A percentile compares a stretch with the other conserved stretches of the same genome.
phyloP scores from a whole-genome alignment of 306 rosid species.

The Ceratonia siliqua region DNA sequence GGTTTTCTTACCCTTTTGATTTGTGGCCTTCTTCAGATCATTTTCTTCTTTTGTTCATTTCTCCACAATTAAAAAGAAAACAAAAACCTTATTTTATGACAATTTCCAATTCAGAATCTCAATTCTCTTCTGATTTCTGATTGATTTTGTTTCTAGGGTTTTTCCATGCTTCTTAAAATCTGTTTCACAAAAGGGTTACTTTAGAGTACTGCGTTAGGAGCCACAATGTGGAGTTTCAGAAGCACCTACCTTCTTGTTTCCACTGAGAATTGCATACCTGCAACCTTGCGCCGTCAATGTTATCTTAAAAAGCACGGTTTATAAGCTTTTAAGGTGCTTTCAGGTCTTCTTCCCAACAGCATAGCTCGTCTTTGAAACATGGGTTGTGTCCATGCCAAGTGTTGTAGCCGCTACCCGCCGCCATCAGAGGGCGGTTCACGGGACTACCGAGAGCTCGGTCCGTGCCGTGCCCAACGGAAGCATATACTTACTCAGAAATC shows the following conservation, averaged over 20 bases:
- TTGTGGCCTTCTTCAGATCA: conserved; percentile 30
- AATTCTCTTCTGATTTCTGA: conserved; percentile 2
- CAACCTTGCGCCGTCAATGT: not conserved
- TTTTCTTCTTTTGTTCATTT: conserved; percentile 37
- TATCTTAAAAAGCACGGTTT: conserved; percentile 20
- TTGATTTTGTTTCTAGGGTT: conserved; percentile 43
- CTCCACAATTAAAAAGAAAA: not conserved
- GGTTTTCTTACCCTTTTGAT: conserved; percentile 32
- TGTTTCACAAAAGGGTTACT: conserved; percentile 26
- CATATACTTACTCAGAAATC: conserved; percentile 71
- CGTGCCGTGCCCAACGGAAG: conserved; percentile 51
- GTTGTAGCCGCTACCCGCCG: conserved; percentile 60
- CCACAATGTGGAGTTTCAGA: conserved; percentile 43
- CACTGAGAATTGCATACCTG: conserved; percentile 17
- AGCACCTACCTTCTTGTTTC: conserved; percentile 23
- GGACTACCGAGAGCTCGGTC: conserved; percentile 49
- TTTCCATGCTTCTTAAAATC: conserved; percentile 26
- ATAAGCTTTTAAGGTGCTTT: conserved; percentile 32
- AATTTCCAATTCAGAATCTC: conserved; percentile 31
- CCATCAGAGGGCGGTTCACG: conserved; percentile 59
- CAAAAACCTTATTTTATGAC: conserved; percentile 25
- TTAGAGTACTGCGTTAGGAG: conserved; percentile 26
- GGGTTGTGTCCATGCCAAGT: conserved; percentile 92
- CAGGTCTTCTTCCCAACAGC: not conserved
- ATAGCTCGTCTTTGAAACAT: conserved; percentile 39